Conservation (phyloP, 2,329 filamentous ascomycete species). For the Penicillium sp. region DNA sequence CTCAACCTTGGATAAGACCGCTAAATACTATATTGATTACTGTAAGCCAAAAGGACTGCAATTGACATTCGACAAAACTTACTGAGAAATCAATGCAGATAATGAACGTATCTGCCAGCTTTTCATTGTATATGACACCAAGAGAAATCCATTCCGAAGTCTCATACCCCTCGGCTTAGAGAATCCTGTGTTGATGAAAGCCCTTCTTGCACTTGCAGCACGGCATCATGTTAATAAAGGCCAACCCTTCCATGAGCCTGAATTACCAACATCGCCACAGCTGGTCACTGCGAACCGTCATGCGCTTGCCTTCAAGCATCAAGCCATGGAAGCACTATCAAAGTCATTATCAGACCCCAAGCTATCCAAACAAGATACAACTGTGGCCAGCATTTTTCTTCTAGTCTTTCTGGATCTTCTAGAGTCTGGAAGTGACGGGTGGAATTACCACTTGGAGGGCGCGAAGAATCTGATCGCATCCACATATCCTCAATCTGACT, state of each 20-base stretch:
- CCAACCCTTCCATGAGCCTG: constrained; percentile 31
- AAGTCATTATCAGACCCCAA: constrained; percentile 24
- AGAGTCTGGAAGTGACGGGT: constrained; percentile 42
- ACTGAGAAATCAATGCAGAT: constrained; percentile 30
- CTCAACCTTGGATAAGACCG: constrained; percentile 19
- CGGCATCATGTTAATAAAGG: constrained; percentile 42
- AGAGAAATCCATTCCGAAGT: constrained; percentile 42
- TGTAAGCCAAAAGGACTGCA: constrained; percentile 29
- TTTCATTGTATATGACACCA: constrained; percentile 45
- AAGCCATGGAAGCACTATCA: constrained; percentile 41
- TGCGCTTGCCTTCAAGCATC: constrained; percentile 43
- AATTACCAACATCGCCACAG: constrained; percentile 13
- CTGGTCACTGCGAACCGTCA: constrained; percentile 33
- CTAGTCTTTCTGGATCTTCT: constrained; percentile 42
- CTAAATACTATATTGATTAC: constrained; percentile 44
- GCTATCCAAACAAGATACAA: constrained; percentile 34
- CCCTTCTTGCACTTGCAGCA: constrained; percentile 43
- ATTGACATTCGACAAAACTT: too few species aligned
- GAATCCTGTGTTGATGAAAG: constrained; percentile 38
- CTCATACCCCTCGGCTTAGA: constrained; percentile 40
- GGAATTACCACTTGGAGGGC: constrained; percentile 43
- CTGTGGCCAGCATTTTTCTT: constrained; percentile 44
- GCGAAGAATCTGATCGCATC: constrained; percentile 38
- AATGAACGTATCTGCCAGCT: constrained; percentile 45
- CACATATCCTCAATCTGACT: constrained; percentile 15